These are phyloP conservation scores for Amylocarpus encephaloides DNA, from an alignment of 2,329 filamentous ascomycete genomes.

Conservation along the genomic window DNA sequence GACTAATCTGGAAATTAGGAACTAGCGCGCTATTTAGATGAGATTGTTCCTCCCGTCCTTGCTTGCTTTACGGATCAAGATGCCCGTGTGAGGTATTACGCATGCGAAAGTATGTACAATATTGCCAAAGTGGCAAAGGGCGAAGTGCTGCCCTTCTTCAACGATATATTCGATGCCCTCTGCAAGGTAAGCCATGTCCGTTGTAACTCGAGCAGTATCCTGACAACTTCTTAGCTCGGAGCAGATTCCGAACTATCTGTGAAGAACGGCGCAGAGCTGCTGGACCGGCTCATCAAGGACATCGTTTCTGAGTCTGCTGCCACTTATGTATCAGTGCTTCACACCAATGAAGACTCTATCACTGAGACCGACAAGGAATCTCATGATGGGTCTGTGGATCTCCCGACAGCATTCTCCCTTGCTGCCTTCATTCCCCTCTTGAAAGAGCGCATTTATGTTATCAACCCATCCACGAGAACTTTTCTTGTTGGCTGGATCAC, in stretches of 20 bases:
- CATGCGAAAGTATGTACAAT: conserved; percentile 99
- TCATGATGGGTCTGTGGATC: conserved; percentile 39
- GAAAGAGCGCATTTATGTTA: conserved; percentile 87
- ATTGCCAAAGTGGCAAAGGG: conserved; percentile 99
- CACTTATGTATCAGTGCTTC: conserved; percentile 86
- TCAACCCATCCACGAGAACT: conserved; percentile 89
- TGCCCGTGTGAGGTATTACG: conserved; percentile 94
- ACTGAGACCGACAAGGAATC: conserved; percentile 42
- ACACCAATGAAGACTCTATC: conserved; percentile 50
- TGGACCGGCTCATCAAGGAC: conserved; percentile 92
- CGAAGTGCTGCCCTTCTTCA: conserved; percentile 95
- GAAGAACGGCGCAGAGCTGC: conserved; percentile 92
- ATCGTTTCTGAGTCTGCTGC: conserved; percentile 93
- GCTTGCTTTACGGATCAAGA: conserved; percentile 98
- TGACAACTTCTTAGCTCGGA: conserved; percentile 58
- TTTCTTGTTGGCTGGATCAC: conserved; percentile 97
- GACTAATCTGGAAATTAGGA: conserved; percentile 48
- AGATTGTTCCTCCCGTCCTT: conserved; percentile 92
- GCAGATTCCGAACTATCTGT: conserved; percentile 95
- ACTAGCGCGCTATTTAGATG: conserved; percentile 81
- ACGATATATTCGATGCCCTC: conserved; percentile 94
- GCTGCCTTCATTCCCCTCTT: conserved; percentile 86
- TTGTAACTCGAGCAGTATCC: background rate
- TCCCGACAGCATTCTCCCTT: conserved; percentile 87
- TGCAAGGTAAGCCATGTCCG: conserved; percentile 64